Evolutionary conservation across 805 yeast genomes (phyloP), one percentile per base, ranked within the genome.

Genomic region (Yamadazyma insecticola): DNA sequence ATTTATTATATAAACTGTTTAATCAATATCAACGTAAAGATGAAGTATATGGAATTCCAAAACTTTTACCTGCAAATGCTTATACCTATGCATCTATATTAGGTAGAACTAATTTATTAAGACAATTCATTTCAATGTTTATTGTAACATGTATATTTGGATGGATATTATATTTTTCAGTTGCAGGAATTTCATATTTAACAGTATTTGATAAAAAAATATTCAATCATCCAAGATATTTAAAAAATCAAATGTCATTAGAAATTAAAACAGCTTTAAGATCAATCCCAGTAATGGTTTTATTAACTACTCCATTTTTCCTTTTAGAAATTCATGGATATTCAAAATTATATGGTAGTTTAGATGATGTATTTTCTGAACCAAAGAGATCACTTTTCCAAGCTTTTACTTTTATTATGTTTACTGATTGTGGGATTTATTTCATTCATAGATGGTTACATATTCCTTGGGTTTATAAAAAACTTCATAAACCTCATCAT

Each of bases 401-500:
- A 57, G 58, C 81, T 39, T 89, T 92, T 2, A 59, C 73, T 18
- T 90, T 90, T 61, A 73, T 92, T 43, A 72, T 92, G 70, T 92
- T 92, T 58, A 92, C 98, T 2, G 98, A 92, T 62, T 81, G 87
- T 56, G 83, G 90, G 35, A 88, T 92, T 50, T 92, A 92, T 57
- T 70, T 83, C 51, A 81, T 88, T 47, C 98, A 92, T 65, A 78
- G 97, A 55, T 75, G 85, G 74, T 72, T 92, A 51, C 98, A 92
- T 58, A 87, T 92, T 86, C 97, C 96, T 14, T 46, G 70, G 12
- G 81, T 92, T 24, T 92, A 92, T 75, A 89, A 82, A 67, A 57
- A 50, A 16, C 66, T 92, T 40, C 98, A 92, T 68, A 92, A 92
- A 66, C 97, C 97, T 9, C 98, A 92, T 61, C 98, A 92, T 73